Evolutionary conservation across 2,329 filamentous ascomycete species (phyloP).

Genomic region (Aaosphaeria arxii): DNA sequence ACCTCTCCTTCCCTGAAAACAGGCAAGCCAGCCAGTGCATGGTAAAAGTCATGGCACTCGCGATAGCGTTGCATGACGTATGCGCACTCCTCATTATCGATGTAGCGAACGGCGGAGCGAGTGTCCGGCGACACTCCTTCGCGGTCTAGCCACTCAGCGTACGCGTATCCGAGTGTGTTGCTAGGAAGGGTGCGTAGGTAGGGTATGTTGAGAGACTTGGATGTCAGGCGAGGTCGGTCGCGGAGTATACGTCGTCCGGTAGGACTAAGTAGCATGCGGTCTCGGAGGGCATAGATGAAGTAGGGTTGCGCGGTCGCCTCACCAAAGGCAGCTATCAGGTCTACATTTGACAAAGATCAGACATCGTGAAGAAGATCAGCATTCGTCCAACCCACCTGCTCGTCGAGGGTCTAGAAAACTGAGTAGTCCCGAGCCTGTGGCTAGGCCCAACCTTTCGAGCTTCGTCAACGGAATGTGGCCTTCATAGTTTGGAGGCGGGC

Average conservation of each 20-base stretch:
- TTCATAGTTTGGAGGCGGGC: constrained; percentile 82
- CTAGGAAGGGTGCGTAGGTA: constrained; percentile 69
- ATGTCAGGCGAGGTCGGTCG: constrained; percentile 84
- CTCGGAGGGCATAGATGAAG: constrained; percentile 88
- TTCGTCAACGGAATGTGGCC: constrained; percentile 86
- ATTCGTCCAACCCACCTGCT: constrained; percentile 55
- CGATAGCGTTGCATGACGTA: constrained; percentile 99
- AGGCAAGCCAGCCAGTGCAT: constrained; percentile 87
- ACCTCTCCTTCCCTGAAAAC: constrained; percentile 94
- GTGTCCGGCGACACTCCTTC: constrained; percentile 94
- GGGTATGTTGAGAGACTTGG: constrained; percentile 63
- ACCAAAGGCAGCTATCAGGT: constrained; percentile 91
- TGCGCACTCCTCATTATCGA: constrained; percentile 92
- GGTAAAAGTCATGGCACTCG: constrained; percentile 97
- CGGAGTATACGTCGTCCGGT: constrained; percentile 90
- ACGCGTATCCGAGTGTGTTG: constrained; percentile 75
- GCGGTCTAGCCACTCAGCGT: constrained; percentile 86
- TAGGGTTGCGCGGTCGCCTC: constrained; percentile 93
- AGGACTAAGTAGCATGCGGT: constrained; percentile 81
- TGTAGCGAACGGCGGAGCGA: constrained; percentile 76
- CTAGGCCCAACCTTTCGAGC: constrained; percentile 71
- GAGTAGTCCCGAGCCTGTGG: constrained; percentile 58
- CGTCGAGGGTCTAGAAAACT: constrained; percentile 72
- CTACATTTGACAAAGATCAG: constrained; percentile 42
- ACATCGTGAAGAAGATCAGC: not conserved